phyloP scores from a whole-genome alignment of 805 yeast genomes.

The Metschnikowia orientalis region DNA sequence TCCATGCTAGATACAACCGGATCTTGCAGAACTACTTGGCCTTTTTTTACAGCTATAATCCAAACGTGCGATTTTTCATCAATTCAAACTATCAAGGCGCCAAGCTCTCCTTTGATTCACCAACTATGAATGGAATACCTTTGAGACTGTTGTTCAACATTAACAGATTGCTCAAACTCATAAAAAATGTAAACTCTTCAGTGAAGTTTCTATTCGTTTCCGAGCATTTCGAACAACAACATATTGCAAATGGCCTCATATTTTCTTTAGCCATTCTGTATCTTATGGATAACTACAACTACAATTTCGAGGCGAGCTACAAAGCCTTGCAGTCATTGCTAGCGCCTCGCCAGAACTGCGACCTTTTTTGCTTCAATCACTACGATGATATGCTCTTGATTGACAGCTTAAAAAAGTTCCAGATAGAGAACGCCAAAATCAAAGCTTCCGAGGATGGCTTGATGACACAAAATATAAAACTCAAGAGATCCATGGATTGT shows the following conservation, averaged over 20 bases:
- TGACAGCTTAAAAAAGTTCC: conserved; percentile 38
- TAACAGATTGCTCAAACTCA: conserved; percentile 32
- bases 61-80: conserved; percentile 25
- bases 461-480: conserved; percentile 25
- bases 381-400: conserved; percentile 38
- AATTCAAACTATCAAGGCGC: conserved; percentile 22
- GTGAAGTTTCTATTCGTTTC: conserved; percentile 33
- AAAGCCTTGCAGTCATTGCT: conserved; percentile 21
- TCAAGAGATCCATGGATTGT: conserved; percentile 22
- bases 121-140: conserved; percentile 36
- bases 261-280: conserved; percentile 30
- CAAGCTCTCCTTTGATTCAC: conserved; percentile 24
- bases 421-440: conserved; percentile 29
- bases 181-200: conserved; percentile 28
- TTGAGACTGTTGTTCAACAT: conserved; percentile 34
- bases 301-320: conserved; percentile 29
- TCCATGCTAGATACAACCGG: conserved; percentile 27
- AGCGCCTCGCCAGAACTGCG: not conserved
- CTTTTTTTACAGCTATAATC: conserved; percentile 32
- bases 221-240: conserved; percentile 23
- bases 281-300: conserved; percentile 38
- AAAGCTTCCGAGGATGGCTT: conserved; percentile 25
- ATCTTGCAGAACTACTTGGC: conserved; percentile 36
- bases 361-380: conserved; percentile 24
- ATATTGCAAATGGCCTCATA: conserved; percentile 23